These are phyloP conservation scores for Naegleria gruberi DNA, from an alignment of 208 protist genomes.

Conservation along the genomic window DNA sequence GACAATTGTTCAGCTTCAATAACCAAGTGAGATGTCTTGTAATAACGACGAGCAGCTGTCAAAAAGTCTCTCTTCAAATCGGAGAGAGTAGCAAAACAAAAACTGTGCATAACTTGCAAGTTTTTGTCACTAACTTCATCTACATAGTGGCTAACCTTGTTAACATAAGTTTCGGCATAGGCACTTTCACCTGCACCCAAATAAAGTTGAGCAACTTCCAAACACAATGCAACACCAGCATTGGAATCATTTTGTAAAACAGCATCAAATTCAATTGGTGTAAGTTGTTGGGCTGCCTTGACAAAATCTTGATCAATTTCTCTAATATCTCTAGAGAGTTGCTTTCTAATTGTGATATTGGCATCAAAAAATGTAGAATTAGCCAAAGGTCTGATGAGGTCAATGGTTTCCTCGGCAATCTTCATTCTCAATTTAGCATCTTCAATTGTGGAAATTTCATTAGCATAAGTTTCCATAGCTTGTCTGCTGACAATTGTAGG, in stretches of 20 bases:
- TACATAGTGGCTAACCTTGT: conserved; percentile 52
- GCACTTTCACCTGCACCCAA: not conserved
- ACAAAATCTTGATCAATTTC: not conserved
- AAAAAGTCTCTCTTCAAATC: conserved; percentile 71
- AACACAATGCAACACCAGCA: not conserved
- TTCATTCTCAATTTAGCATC: not conserved
- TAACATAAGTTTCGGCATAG: conserved; percentile 58
- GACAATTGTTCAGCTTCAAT: conserved; percentile 37
- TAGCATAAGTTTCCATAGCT: not conserved
- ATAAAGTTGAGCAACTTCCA: conserved; percentile 16
- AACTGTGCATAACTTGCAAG: not conserved
- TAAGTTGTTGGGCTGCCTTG: not conserved
- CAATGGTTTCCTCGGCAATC: not conserved
- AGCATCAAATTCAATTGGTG: not conserved
- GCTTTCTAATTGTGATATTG: not conserved
- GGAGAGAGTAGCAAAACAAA: conserved; percentile 61
- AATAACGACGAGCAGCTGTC: conserved; percentile 71
- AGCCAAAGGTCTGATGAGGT: not conserved
- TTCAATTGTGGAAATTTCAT: not conserved
- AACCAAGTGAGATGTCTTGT: conserved; percentile 62
- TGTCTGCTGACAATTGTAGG: conserved; percentile 5
- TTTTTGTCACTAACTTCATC: conserved; percentile 7
- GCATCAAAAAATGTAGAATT: not conserved
- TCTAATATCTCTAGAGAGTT: not conserved
- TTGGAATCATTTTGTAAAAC: not conserved